Evolutionary conservation across 805 yeast species (phyloP).

Genomic region (Ogataea nitratoaversa): DNA sequence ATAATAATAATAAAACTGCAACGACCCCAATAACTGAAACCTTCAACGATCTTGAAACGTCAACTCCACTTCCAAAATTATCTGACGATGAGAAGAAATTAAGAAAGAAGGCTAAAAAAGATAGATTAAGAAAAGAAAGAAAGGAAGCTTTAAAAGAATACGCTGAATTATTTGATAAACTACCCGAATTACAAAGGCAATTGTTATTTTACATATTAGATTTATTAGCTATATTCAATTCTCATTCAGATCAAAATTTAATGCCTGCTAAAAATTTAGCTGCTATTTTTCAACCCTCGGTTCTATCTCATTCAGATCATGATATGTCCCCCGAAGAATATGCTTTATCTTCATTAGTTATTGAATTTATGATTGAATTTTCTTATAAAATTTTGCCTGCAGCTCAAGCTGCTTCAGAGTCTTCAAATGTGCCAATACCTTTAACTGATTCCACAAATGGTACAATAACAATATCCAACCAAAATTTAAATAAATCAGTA

Average conservation of each 20-base stretch:
- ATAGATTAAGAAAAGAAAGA: slow-evolving; percentile 59
- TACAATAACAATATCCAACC: not conserved
- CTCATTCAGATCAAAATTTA: slow-evolving; percentile 68
- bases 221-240: slow-evolving; percentile 77
- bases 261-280: slow-evolving; percentile 94
- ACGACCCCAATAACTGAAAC: too few species aligned
- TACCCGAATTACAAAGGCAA: slow-evolving; percentile 79
- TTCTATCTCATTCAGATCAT: slow-evolving; percentile 86
- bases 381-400: slow-evolving; percentile 71
- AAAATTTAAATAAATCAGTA: not conserved
- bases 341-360: slow-evolving; percentile 77
- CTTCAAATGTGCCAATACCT: not conserved
- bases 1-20: too few species aligned
- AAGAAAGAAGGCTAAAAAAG: slow-evolving; percentile 45
- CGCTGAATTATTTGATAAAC: slow-evolving; percentile 57
- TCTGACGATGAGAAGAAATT: slow-evolving; percentile 29
- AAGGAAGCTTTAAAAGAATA: slow-evolving; percentile 68
- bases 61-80: too few species aligned
- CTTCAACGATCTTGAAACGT: too few species aligned
- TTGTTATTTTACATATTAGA: slow-evolving; percentile 83
- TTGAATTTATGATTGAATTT: slow-evolving; percentile 85
- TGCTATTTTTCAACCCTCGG: slow-evolving; percentile 96
- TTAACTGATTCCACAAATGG: not conserved
- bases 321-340: slow-evolving; percentile 92
- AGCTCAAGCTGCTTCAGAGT: slow-evolving; percentile 23